These are phyloP conservation scores for Penicillium freii DNA, from an alignment of 2,329 filamentous ascomycete genomes.

Conservation along the genomic window DNA sequence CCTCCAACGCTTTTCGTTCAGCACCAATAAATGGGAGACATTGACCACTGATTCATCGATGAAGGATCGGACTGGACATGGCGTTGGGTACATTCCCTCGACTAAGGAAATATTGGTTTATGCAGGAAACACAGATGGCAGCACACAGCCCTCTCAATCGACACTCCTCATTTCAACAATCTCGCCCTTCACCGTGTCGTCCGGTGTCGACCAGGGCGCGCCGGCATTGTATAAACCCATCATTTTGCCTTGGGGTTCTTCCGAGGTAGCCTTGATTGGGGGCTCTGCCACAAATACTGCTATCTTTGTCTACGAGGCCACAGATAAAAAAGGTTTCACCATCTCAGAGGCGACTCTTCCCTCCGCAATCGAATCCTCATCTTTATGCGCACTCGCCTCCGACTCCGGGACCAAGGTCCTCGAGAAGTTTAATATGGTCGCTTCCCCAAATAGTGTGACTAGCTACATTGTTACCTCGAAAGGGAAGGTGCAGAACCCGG, in stretches of 20 bases:
- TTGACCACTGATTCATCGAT: conserved; percentile 55
- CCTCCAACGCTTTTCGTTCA: conserved; percentile 67
- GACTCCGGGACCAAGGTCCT: conserved; percentile 71
- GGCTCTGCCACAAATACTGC: conserved; percentile 64
- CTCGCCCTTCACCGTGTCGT: conserved; percentile 61
- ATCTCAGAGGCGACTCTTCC: conserved; percentile 65
- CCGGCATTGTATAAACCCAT: conserved; percentile 67
- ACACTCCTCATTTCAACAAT: conserved; percentile 71
- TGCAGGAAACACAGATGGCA: conserved; percentile 67
- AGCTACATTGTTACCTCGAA: conserved; percentile 64
- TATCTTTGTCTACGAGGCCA: conserved; percentile 69
- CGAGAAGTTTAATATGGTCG: conserved; percentile 72
- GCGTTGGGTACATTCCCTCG: conserved; percentile 69
- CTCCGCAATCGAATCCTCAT: conserved; percentile 57
- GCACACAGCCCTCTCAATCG: conserved; percentile 60
- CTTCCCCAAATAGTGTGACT: conserved; percentile 71
- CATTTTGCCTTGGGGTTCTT: conserved; percentile 70
- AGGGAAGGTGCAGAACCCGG: conserved; percentile 52
- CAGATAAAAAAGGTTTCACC: conserved; percentile 57
- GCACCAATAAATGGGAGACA: conserved; percentile 57
- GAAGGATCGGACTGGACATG: conserved; percentile 71
- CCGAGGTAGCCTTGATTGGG: conserved; percentile 71
- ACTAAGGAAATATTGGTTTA: conserved; percentile 75
- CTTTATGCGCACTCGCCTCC: conserved; percentile 64
- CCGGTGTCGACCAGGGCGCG: conserved; percentile 57